Evolutionary conservation across 2,329 filamentous ascomycete species (phyloP).

Genomic region (Didymella lethalis): DNA sequence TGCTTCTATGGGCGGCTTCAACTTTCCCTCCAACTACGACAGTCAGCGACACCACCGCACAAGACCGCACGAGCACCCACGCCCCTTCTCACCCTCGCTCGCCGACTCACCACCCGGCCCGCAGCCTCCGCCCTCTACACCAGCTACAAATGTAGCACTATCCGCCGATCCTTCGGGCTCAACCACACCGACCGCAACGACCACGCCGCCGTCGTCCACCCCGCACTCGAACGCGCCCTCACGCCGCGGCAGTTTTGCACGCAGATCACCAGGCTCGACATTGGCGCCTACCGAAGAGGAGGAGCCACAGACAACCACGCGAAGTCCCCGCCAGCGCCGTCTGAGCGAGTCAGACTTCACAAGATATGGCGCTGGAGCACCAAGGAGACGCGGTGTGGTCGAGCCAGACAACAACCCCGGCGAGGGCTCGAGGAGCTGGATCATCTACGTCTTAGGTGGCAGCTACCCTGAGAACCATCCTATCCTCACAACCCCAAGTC

Average conservation of each 20-base stretch:
- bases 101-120: conserved; percentile 67
- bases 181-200: conserved; percentile 49
- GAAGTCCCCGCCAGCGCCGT: conserved; percentile 60
- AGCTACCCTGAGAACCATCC: conserved; percentile 75
- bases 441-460: conserved; percentile 75
- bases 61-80: conserved; percentile 49
- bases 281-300: conserved; percentile 55
- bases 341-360: conserved; percentile 68
- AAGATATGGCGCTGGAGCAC: conserved; percentile 68
- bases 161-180: conserved; percentile 63
- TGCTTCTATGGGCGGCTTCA: conserved; percentile 63
- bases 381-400: conserved; percentile 70
- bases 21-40: conserved; percentile 61
- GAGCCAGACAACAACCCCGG: conserved; percentile 64
- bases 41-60: conserved; percentile 61
- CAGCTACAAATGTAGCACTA: conserved; percentile 63
- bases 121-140: conserved; percentile 69
- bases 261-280: conserved; percentile 51
- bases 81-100: conserved; percentile 53
- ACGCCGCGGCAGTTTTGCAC: conserved; percentile 52
- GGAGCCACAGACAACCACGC: conserved; percentile 49
- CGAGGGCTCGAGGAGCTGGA: conserved; percentile 69
- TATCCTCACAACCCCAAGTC: conserved; percentile 72
- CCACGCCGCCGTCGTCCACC: conserved; percentile 47
- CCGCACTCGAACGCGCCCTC: conserved; percentile 47